These are phyloP conservation scores for Manihot esculenta DNA, from an alignment of 441 rosid species.

Conservation along the genomic window DNA sequence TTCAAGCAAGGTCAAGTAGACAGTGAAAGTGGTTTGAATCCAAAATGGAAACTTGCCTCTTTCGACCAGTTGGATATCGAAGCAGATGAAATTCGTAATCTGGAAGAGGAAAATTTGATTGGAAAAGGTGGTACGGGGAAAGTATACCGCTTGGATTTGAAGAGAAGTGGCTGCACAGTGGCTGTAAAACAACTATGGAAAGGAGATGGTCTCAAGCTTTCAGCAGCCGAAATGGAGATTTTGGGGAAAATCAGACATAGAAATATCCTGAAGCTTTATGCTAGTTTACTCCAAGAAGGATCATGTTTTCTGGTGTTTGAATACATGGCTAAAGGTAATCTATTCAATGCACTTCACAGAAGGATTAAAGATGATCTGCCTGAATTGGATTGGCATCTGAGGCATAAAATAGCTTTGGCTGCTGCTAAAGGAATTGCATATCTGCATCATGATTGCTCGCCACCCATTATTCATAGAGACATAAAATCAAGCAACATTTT, in stretches of 20 bases:
- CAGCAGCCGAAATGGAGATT: conserved; percentile 71
- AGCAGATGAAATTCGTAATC: conserved; percentile 61
- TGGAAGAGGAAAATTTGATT: conserved; percentile 63
- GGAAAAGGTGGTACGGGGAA: conserved; percentile 85
- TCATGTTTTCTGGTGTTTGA: conserved; percentile 73
- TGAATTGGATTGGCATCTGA: conserved; percentile 60
- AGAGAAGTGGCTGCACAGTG: conserved; percentile 56
- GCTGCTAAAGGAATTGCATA: conserved; percentile 85
- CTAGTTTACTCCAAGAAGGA: conserved; percentile 57
- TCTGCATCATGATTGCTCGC: conserved; percentile 81
- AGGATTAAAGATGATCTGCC: conserved; percentile 50
- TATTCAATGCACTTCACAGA: conserved; percentile 63
- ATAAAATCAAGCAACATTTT: conserved; percentile 84
- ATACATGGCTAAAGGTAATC: conserved; percentile 75
- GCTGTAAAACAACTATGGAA: conserved; percentile 76
- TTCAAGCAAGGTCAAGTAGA: conserved; percentile 39
- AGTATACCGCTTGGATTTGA: conserved; percentile 75
- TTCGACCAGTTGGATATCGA: conserved; percentile 74
- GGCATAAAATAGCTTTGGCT: conserved; percentile 72
- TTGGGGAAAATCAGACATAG: conserved; percentile 76
- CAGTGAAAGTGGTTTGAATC: conserved; percentile 28
- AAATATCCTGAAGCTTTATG: conserved; percentile 79
- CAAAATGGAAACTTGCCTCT: conserved; percentile 58
- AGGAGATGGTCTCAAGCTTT: conserved; percentile 50
- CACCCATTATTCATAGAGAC: conserved; percentile 79